Evolutionary conservation across 345 rosid species (phyloP), one percentile per base, ranked within the genome.

Genomic region (Euphorbia peplus): DNA sequence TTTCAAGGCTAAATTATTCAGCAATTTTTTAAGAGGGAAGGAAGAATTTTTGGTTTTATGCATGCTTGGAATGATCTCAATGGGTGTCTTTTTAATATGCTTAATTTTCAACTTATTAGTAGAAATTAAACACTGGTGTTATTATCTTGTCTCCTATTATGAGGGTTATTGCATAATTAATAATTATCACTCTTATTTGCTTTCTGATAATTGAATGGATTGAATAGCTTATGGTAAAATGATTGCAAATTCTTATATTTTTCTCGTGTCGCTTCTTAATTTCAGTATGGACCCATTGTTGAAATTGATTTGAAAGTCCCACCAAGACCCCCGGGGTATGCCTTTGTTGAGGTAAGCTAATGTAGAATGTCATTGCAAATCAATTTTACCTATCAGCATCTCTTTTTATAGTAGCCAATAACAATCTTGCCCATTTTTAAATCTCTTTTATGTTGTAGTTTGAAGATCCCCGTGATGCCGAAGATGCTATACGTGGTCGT

Each of bases 381-480:
- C 25, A 7, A 10, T 42, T 16, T 0, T 12, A 7, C 47, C 13
- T 35, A 15, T 22, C 7, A 21, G 12, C 28, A 24, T 37, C 3
- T 68, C 5, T 29, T 25, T 30, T 30, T 42, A 21, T 55, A 10
- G 7, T 60, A 0, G 47, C 18, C 1, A 56, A 56, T 15, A 56
- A 26, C 21, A 4, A 56, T 10, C 11, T 42, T 47, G 46, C 14
- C 6, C 21, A 26, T 15, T 5, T 39, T 39, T 22, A 28, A 29
- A 15, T 21, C 21, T 22, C 25, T 37, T 64, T 3, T 32, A 41
- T 39, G 29, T 59, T 60, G 44, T 58, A 95, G 98, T 95, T 95
- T 84, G 98, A 90, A 70, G 98, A 95, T 81, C 66, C 90, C 75
- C 87, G 97, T 29, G 99, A 95, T 86, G 99, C 99, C 76, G 97